Evolutionary conservation across 2,329 filamentous ascomycete genomes (phyloP).

Genomic region (Sordariomycetes sp.): DNA sequence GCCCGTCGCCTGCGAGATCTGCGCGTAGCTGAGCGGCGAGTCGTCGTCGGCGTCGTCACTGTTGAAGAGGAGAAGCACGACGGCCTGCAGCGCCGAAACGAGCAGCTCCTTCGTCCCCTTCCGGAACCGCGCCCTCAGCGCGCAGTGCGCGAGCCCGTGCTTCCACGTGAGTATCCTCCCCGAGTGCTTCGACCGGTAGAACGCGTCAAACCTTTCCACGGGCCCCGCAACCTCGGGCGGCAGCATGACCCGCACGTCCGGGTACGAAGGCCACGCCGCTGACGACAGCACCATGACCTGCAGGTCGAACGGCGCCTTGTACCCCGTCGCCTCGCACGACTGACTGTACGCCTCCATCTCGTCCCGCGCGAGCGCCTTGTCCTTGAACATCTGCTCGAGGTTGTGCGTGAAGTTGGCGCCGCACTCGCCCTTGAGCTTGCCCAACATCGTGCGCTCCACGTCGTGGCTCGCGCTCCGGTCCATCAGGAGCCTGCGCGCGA

Average conservation of each 20-base stretch:
- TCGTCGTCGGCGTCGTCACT: slow-evolving; percentile 30
- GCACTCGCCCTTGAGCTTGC: slow-evolving; percentile 84
- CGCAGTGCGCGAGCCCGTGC: slow-evolving; percentile 81
- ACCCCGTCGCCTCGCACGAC: slow-evolving; percentile 5
- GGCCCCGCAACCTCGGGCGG: slow-evolving; percentile 64
- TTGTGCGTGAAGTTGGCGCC: slow-evolving; percentile 93
- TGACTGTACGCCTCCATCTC: slow-evolving; percentile 83
- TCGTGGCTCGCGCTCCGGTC: slow-evolving; percentile 86
- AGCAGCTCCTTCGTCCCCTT: slow-evolving; percentile 77
- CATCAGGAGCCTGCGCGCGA: slow-evolving; percentile 83
- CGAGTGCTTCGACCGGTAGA: slow-evolving; percentile 83
- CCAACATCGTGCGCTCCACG: slow-evolving; percentile 89
- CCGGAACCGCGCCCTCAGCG: slow-evolving; percentile 68
- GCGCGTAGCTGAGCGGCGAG: slow-evolving; percentile 57
- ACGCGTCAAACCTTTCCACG: slow-evolving; percentile 67
- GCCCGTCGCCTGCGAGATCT: slow-evolving; percentile 62
- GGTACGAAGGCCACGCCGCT: slow-evolving; percentile 85
- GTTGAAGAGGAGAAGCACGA: slow-evolving; percentile 86
- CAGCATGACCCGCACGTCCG: slow-evolving; percentile 58
- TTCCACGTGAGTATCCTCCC: slow-evolving; percentile 85
- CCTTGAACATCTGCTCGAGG: slow-evolving; percentile 98
- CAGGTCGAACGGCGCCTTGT: slow-evolving; percentile 24
- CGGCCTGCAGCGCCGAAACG: slow-evolving; percentile 83
- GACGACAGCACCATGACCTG: slow-evolving; percentile 84
- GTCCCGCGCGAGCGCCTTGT: slow-evolving; percentile 84